Evolutionary conservation across 2,329 filamentous ascomycete genomes (phyloP), one percentile per base, ranked within the genome.

Genomic region (Aspergillus thermomutatus): DNA sequence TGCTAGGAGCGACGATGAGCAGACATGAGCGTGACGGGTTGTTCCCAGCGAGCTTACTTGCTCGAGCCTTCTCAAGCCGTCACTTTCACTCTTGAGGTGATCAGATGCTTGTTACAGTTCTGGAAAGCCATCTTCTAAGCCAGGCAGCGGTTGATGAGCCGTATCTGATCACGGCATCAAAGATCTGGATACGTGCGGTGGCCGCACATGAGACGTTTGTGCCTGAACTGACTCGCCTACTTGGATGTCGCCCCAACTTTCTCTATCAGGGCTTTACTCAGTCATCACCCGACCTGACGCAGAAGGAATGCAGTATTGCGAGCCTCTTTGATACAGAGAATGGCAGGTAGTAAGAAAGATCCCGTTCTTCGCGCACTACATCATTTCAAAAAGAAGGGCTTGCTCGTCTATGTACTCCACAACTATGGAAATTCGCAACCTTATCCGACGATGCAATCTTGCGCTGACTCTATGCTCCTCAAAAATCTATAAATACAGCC

Each of bases 1-100:
- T 50, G 57, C 61, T 40, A 57, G 65, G 17, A 59, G 54, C 4
- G 63, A 66, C 60, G 61, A 63, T 46, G 27, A 49, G 11, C 46
- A 46, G 10, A 53, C 46, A 21, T 59, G 49, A 43, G 49, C 31
- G 21, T 17, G 21, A 25, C 3, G 43, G 25, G 21, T 4, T 26
- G 21, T 4, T 3, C 10, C 43, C 21, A 23, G 14, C 14, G 31
- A n/a, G 0, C 6, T 37, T 17, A 34, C 14, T 17, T 37, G 14
- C 31, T 17, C 14, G 14, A 37, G 31, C 14, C 14, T 37, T 11
- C 17, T 14, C 31, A 17, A 7, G 31, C 31, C 14, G 17, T 37
- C 31, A 7, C 14, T 37, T 17, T 37, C 14, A 7, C 14, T 37
- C 2, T 37, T 37, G 31, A 17, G 14, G 31, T 17, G 31, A 37